phyloP scores from a whole-genome alignment of 331 rosid genomes.

The Quercus tomentella region DNA sequence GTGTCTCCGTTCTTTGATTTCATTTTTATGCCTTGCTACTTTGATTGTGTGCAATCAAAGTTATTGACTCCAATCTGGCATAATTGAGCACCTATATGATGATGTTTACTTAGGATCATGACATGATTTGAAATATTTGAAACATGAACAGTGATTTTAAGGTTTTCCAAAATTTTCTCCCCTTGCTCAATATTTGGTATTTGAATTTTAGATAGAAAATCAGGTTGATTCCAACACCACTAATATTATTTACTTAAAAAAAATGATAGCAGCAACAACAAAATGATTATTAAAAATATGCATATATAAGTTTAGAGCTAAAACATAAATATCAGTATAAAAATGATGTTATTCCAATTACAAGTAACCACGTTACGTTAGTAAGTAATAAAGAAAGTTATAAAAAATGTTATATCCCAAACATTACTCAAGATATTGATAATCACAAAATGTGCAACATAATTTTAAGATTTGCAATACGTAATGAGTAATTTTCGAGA shows the following conservation, averaged over 20 bases:
- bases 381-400: no score
- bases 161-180: neutral
- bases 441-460: neutral
- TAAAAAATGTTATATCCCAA: no score
- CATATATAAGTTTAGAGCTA: no score
- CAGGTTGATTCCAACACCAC: neutral
- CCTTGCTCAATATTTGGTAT: no score
- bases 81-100: neutral
- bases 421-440: neutral
- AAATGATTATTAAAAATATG: no score
- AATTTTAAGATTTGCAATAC: neutral
- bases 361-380: no score
- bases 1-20: neutral
- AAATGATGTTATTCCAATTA: no score
- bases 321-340: no score
- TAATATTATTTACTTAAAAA: no score
- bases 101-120: neutral
- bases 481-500: neutral
- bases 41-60: neutral
- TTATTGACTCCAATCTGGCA: slow-evolving; percentile 2
- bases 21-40: neutral
- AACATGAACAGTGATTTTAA: neutral
- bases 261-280: no score
- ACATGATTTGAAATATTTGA: neutral
- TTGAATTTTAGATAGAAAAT: no score